Percentiles rank a stretch among this genome's conserved stretches.
Evolutionary conservation across 1,139 yeast species (phyloP).

Genomic region (Debaryomyces sp.): DNA sequence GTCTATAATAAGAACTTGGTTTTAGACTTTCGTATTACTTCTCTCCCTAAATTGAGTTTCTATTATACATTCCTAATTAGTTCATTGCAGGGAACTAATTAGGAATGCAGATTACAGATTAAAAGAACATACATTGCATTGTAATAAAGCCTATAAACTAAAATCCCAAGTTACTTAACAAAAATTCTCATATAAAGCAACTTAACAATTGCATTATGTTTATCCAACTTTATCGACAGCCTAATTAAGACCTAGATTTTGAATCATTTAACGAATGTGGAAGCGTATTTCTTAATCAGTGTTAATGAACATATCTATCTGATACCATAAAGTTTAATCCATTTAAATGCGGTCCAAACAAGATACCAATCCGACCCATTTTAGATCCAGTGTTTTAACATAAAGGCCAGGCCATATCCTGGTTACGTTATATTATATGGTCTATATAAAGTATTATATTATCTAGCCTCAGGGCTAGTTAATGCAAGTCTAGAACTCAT

Average conservation of each 20-base stretch:
- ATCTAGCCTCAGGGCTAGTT: neutral
- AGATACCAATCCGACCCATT: neutral
- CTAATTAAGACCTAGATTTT: neutral
- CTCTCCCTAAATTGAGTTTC: neutral
- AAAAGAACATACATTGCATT: neutral
- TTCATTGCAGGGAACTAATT: neutral
- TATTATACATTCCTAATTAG: conserved; percentile 2
- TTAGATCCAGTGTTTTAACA: neutral
- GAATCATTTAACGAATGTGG: neutral
- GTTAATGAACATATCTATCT: neutral
- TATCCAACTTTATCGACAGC: neutral
- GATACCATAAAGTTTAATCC: neutral
- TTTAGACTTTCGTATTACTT: neutral
- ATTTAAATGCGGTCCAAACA: neutral
- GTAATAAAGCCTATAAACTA: neutral
- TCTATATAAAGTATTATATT: neutral
- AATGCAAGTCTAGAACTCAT: neutral
- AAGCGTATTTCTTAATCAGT: neutral
- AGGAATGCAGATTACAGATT: neutral
- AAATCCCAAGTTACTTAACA: neutral
- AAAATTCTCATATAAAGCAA: neutral
- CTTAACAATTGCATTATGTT: neutral
- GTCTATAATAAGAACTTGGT: neutral
- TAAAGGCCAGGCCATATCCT: neutral
- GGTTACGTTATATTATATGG: neutral